Evolutionary conservation across 2,329 filamentous ascomycete genomes (phyloP).

Genomic region (Fusarium chlamydosporum): DNA sequence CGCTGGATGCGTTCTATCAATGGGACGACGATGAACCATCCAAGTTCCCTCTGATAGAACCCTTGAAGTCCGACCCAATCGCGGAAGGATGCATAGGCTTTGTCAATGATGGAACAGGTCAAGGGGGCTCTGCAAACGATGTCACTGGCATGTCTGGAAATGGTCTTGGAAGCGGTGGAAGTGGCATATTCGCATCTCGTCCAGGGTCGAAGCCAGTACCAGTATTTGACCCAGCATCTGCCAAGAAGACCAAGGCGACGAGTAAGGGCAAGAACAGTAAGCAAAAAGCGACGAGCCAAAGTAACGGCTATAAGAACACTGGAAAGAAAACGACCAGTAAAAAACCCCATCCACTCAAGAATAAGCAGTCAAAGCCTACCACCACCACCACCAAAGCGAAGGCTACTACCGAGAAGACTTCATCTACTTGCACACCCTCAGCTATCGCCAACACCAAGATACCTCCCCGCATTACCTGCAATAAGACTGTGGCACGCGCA

Average conservation of each 20-base stretch:
- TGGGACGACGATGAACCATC: neutral
- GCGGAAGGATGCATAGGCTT: slow-evolving; percentile 24
- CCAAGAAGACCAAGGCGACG: neutral
- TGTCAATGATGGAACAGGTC: slow-evolving; percentile 8
- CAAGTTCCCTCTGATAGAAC: slow-evolving; percentile 1
- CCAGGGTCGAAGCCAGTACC: neutral
- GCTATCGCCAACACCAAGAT: neutral
- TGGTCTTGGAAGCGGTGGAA: slow-evolving; percentile 1
- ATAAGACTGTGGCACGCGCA: neutral
- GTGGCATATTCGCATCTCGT: neutral
- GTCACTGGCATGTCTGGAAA: slow-evolving; percentile 10
- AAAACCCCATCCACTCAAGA: neutral
- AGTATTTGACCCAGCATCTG: neutral
- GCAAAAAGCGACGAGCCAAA: neutral
- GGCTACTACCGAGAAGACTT: neutral
- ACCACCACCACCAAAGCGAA: neutral
- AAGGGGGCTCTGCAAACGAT: neutral
- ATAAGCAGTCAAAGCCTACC: neutral
- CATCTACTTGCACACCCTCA: neutral
- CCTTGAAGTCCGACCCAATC: slow-evolving; percentile 4
- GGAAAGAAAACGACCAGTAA: slow-evolving; percentile 1
- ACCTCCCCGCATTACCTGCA: neutral
- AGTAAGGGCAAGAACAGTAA: neutral
- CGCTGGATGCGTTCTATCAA: neutral
- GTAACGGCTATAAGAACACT: neutral